These are phyloP conservation scores for Tolypocladium endophyticum DNA, from an alignment of 2,329 filamentous ascomycete genomes.

Conservation along the genomic window DNA sequence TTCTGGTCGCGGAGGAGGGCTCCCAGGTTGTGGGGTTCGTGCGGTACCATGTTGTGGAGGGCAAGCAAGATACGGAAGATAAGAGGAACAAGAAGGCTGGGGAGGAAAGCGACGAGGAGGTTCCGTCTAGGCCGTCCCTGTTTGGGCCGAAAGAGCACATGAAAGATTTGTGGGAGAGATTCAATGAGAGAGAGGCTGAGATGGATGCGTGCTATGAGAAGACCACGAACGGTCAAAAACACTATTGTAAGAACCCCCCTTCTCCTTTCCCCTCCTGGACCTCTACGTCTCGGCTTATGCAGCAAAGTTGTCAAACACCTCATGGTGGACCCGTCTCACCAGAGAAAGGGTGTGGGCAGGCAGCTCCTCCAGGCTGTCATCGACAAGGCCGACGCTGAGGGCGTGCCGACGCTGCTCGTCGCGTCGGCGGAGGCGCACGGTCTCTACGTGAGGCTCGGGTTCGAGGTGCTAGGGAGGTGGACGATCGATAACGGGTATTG, in stretches of 20 bases:
- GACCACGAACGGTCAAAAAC: slow-evolving; percentile 5
- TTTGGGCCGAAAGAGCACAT: slow-evolving; percentile 7
- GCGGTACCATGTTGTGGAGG: background rate
- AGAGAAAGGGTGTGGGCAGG: slow-evolving; percentile 9
- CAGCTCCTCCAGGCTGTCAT: slow-evolving; percentile 6
- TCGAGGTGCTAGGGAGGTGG: slow-evolving; percentile 8
- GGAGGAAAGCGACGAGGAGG: background rate
- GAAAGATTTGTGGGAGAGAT: slow-evolving; percentile 11
- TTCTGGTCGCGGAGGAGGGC: slow-evolving; percentile 1
- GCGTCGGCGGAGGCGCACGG: slow-evolving; percentile 9
- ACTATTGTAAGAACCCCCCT: slow-evolving; percentile 8
- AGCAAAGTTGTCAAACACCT: slow-evolving; percentile 9
- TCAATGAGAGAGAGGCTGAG: slow-evolving; percentile 5
- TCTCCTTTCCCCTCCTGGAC: background rate
- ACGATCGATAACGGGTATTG: slow-evolving; percentile 9
- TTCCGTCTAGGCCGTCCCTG: slow-evolving; percentile 1
- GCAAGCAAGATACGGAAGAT: background rate
- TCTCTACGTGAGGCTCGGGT: slow-evolving; percentile 9
- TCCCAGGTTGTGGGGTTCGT: slow-evolving; percentile 1
- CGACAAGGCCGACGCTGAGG: slow-evolving; percentile 2
- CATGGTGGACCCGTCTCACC: slow-evolving; percentile 11
- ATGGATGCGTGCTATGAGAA: slow-evolving; percentile 11
- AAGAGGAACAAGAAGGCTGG: background rate
- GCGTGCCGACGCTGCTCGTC: slow-evolving; percentile 7
- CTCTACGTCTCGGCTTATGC: background rate